These are phyloP conservation scores for Talinum fruticosum DNA, from an alignment of 148 eudicot genomes.

Conservation along the genomic window DNA sequence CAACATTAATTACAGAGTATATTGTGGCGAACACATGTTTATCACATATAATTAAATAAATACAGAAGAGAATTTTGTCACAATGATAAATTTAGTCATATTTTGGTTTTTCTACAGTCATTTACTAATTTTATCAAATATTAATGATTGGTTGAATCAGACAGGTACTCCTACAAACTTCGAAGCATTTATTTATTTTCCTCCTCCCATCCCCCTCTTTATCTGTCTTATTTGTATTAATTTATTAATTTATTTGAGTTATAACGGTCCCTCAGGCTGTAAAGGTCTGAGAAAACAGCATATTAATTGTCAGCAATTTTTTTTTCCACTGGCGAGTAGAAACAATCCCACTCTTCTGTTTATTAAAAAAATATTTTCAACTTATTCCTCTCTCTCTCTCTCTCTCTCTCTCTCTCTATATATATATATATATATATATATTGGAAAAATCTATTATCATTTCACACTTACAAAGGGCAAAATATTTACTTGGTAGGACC, in stretches of 20 bases:
- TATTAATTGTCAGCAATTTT: neutral
- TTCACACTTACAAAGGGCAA: neutral
- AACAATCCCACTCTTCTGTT: neutral
- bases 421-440: too few relatives aligned
- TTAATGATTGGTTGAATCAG: neutral
- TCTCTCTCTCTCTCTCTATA: too few relatives aligned
- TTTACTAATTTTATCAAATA: too few relatives aligned
- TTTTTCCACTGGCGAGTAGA: neutral
- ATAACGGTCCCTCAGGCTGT: conserved; percentile 10
- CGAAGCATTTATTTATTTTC: neutral
- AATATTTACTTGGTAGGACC: neutral
- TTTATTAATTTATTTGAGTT: neutral
- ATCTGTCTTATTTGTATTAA: neutral
- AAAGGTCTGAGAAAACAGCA: neutral
- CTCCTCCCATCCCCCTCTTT: too few relatives aligned
- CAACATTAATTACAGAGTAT: neutral
- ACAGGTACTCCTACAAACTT: neutral
- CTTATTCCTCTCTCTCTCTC: neutral
- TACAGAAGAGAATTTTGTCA: neutral
- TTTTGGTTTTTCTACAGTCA: neutral
- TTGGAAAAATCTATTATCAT: neutral
- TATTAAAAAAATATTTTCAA: neutral
- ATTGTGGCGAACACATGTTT: too few relatives aligned
- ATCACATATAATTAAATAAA: too few relatives aligned
- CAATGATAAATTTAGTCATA: neutral